Conservation (phyloP, 805 yeast genomes). For the Ogataea pilisensis region DNA sequence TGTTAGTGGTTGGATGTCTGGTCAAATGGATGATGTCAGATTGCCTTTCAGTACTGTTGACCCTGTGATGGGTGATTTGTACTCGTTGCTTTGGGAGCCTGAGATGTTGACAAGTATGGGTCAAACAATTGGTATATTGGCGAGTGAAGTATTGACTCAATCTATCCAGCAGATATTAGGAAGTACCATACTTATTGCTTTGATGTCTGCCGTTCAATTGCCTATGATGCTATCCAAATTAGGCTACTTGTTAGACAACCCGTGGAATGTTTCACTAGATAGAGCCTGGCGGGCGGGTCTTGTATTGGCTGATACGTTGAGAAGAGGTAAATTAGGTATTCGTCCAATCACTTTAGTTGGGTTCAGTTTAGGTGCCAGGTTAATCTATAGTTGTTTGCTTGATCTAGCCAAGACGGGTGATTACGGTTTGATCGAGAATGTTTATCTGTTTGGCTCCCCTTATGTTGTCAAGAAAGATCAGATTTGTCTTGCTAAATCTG, state of each 20-base stretch:
- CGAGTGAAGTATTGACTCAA: slow-evolving; percentile 88
- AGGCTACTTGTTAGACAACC: slow-evolving; percentile 87
- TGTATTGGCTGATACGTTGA: slow-evolving; percentile 84
- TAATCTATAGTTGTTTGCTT: slow-evolving; percentile 82
- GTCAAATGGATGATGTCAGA: slow-evolving; percentile 91
- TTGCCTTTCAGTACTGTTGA: slow-evolving; percentile 95
- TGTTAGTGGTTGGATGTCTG: slow-evolving; percentile 97
- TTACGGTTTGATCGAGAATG: slow-evolving; percentile 84
- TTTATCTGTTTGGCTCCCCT: slow-evolving; percentile 84
- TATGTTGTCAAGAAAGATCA: slow-evolving; percentile 76
- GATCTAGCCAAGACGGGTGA: slow-evolving; percentile 86
- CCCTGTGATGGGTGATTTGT: slow-evolving; percentile 96
- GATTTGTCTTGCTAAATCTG: slow-evolving; percentile 71
- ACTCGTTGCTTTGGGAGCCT: slow-evolving; percentile 94
- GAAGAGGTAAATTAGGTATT: slow-evolving; percentile 83
- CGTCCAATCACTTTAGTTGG: slow-evolving; percentile 92
- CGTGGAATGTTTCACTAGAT: slow-evolving; percentile 96
- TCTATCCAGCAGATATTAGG: slow-evolving; percentile 95
- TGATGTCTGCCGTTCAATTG: slow-evolving; percentile 88
- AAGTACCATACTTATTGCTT: slow-evolving; percentile 79
- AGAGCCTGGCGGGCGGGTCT: slow-evolving; percentile 97
- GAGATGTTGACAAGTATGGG: slow-evolving; percentile 96
- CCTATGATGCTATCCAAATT: slow-evolving; percentile 90
- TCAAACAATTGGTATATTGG: slow-evolving; percentile 89
- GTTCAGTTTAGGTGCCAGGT: slow-evolving; percentile 88